Evolutionary conservation across 805 yeast genomes (phyloP), one percentile per base, ranked within the genome.

Genomic region (Geotrichum ghanense): DNA sequence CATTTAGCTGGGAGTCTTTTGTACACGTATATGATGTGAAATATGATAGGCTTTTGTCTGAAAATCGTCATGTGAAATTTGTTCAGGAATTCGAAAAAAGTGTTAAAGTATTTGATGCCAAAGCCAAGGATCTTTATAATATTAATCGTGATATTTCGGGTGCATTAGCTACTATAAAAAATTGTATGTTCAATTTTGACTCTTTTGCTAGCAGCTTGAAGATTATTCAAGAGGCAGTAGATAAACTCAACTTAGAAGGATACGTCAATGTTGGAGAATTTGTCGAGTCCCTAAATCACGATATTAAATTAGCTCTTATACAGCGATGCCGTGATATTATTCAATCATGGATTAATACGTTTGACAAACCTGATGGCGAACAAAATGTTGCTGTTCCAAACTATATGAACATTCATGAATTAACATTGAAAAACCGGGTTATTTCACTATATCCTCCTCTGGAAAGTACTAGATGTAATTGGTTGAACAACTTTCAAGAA

Each of bases 1-100:
- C 56, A 2, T 59, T 74, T 1, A 66, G 67, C 6, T 84, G 94
- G 94, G 70, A 65, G 0, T 64, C 69, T 10, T 55, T 81, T 9
- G 60, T 70, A 0, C 71, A 70, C 49, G 75, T 77, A 1, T 62
- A 69, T 34, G 83, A 78, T 43, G 56, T 76, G 22, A 61, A 54
- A 51, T 24, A 43, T 50, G 5, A 53, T 20, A n/a, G 60, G 52
- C 27, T 48, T 52, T 9, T 60, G 20, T n/a, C 45, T 10, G 69
- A 67, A 27, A 65, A 65, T 14, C 47, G 53, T 22, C 56, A 65
- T 4, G 61, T 65, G 25, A 51, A 61, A 4, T 53, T 63, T 7
- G 60, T 68, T 0, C 46, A 56, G 2, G 51, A 51, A 1, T 55
- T 75, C 2, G 72, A 70, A 40, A 46, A 48, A 1, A 48, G 59